Evolutionary conservation across 2,329 filamentous ascomycete genomes (phyloP).

Genomic region (Ophiostoma tasmaniense): DNA sequence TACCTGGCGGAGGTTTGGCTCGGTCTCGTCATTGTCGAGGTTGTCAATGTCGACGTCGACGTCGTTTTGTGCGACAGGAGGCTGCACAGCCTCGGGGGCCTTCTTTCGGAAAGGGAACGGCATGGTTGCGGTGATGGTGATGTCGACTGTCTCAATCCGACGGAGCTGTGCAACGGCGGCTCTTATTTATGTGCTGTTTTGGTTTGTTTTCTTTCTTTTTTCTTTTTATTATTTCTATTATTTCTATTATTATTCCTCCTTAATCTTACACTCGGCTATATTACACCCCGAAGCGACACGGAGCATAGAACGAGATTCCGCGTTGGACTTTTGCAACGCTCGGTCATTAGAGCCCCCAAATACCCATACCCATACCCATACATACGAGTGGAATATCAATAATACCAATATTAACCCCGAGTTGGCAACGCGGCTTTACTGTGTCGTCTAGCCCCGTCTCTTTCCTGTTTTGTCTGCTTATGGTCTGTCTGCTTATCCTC

Average conservation of each 20-base stretch:
- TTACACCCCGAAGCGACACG: neutral
- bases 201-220: too few relatives aligned
- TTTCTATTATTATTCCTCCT: too few relatives aligned
- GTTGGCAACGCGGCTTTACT: neutral
- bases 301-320: neutral
- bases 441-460: neutral
- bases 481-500: neutral
- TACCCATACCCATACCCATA: too few relatives aligned
- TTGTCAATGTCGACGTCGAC: too few relatives aligned
- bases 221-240: too few relatives aligned
- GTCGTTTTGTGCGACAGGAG: neutral
- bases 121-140: neutral
- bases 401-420: neutral
- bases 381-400: too few relatives aligned
- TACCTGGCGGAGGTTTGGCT: conserved; percentile 18
- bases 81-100: neutral
- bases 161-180: neutral
- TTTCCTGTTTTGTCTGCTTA: neutral
- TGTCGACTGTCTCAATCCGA: neutral
- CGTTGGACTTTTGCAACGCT: neutral
- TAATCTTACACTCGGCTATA: neutral
- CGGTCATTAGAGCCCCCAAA: too few relatives aligned
- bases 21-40: conserved; percentile 1
- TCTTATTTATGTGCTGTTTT: neutral
- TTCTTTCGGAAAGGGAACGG: neutral